phyloP scores from a whole-genome alignment of 1,284 basidiomycete species.

The Vanrija humicola region DNA sequence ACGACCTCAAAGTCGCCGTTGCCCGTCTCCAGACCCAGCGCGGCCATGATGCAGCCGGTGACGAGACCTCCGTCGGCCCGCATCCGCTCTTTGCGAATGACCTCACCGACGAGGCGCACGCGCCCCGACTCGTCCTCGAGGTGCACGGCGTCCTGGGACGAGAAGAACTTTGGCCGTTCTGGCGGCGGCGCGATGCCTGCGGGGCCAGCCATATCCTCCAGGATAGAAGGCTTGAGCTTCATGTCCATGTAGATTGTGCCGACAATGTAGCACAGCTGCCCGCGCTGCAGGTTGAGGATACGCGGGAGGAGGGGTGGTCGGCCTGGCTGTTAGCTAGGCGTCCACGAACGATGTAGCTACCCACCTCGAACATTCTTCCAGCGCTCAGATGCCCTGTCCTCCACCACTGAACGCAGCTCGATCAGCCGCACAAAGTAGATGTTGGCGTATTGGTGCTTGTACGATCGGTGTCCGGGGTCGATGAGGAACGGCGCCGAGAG shows the following conservation, averaged over 20 bases:
- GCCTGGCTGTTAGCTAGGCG: conserved; percentile 51
- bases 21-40: conserved; percentile 81
- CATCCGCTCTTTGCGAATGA: conserved; percentile 47
- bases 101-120: conserved; percentile 76
- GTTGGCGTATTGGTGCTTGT: conserved; percentile 84
- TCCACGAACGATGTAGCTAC: background rate
- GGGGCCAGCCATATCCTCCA: conserved; percentile 67
- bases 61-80: conserved; percentile 61
- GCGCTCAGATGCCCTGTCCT: conserved; percentile 59
- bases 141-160: conserved; percentile 74
- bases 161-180: conserved; percentile 67
- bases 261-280: conserved; percentile 80
- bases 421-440: conserved; percentile 80
- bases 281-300: conserved; percentile 83
- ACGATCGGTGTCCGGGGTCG: conserved; percentile 40
- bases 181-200: conserved; percentile 72
- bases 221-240: conserved; percentile 94
- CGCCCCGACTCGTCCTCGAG: conserved; percentile 95
- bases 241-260: conserved; percentile 98
- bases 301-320: conserved; percentile 71
- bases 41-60: conserved; percentile 83
- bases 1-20: conserved; percentile 90
- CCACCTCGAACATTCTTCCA: conserved; percentile 67
- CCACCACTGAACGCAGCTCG: conserved; percentile 61
- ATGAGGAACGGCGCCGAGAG: conserved; percentile 47